A percentile compares a stretch with the other conserved stretches of the same genome.
These are phyloP conservation scores for Fonsecaea erecta DNA, from an alignment of 2,329 filamentous ascomycete genomes.

Conservation along the genomic window DNA sequence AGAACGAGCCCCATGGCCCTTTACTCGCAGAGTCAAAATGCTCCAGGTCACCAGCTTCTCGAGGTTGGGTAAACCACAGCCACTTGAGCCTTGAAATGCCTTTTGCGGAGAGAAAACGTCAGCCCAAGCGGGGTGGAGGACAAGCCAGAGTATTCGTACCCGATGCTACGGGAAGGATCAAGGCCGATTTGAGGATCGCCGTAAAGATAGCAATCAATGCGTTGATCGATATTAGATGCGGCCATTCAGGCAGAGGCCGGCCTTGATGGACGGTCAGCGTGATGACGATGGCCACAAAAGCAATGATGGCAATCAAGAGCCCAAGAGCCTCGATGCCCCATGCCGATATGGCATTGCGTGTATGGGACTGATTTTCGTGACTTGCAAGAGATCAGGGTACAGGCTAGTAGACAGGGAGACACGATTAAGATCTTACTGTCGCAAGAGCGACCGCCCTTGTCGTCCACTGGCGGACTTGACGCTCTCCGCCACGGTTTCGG, in stretches of 20 bases:
- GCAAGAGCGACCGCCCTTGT: background rate
- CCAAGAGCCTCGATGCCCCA: background rate
- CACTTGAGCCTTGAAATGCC: conserved; percentile 41
- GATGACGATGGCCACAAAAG: conserved; percentile 12
- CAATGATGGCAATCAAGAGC: background rate
- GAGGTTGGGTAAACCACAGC: conserved; percentile 30
- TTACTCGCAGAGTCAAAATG: conserved; percentile 40
- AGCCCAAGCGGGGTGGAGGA: conserved; percentile 38
- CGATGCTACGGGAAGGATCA: conserved; percentile 1
- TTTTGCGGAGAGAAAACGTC: conserved; percentile 6
- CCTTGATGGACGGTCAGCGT: conserved; percentile 3
- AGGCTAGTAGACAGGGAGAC: background rate
- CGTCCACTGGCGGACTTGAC: background rate
- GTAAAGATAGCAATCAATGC: conserved; percentile 13
- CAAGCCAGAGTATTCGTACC: conserved; percentile 31
- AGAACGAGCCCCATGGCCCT: conserved; percentile 38
- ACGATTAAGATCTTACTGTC: background rate
- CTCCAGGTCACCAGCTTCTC: conserved; percentile 36
- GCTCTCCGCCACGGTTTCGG: background rate
- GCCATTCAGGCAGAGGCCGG: conserved; percentile 14
- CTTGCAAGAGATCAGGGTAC: background rate
- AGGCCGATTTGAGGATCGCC: background rate
- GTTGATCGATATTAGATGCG: conserved; percentile 12
- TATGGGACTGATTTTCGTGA: too few relatives aligned
- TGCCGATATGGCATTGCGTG: too few relatives aligned